These are phyloP conservation scores for Annulohypoxylon nitens DNA, from an alignment of 495 filamentous ascomycete species.

Conservation along the genomic window DNA sequence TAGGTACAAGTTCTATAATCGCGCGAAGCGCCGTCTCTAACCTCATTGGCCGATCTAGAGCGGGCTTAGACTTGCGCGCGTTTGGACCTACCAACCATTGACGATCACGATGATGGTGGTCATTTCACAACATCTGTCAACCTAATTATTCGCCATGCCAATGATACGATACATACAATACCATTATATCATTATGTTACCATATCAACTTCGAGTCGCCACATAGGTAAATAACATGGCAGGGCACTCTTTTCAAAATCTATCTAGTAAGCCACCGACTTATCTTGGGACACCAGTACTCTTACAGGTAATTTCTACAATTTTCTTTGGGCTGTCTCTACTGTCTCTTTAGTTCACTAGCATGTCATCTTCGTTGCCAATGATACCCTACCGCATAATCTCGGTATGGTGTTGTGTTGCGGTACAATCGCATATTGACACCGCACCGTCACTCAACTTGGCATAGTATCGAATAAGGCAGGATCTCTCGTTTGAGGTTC, in stretches of 20 bases:
- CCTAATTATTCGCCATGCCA: conserved; percentile 23
- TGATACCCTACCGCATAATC: conserved; percentile 34
- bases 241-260: not conserved
- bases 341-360: not conserved
- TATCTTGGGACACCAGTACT: conserved; percentile 5
- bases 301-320: not conserved
- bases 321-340: not conserved
- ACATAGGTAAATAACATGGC: not conserved
- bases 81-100: not conserved
- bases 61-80: conserved; percentile 12
- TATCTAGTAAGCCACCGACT: not conserved
- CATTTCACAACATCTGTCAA: conserved; percentile 20
- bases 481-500: conserved; percentile 16
- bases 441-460: conserved; percentile 1
- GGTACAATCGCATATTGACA: conserved; percentile 22
- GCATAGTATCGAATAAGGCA: conserved; percentile 11
- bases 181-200: not conserved
- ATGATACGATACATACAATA: conserved; percentile 8
- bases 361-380: conserved; percentile 9
- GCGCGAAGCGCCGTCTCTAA: conserved; percentile 31
- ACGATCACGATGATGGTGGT: not conserved
- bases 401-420: not conserved
- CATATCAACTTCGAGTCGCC: not conserved
- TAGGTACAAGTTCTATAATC: conserved; percentile 33
- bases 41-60: conserved; percentile 25